A percentile compares a stretch with the other conserved stretches of the same genome.
Conservation (phyloP, 2,329 filamentous ascomycete genomes). For the Penicillium sp. region DNA sequence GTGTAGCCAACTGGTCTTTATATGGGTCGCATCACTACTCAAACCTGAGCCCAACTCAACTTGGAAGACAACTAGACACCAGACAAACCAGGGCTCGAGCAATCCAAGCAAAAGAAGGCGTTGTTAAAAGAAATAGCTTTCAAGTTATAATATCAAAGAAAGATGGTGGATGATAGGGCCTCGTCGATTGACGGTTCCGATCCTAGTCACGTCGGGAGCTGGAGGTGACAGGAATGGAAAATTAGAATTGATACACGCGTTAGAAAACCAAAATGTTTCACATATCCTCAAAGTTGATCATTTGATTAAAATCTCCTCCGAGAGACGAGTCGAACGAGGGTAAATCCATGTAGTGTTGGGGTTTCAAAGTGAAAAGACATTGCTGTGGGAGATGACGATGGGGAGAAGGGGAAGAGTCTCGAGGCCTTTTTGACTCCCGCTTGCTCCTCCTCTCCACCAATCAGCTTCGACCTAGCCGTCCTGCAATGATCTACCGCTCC, state of each 20-base stretch:
- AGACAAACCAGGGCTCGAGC: not conserved
- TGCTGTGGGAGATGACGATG: slow-evolving; percentile 30
- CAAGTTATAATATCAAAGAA: slow-evolving; percentile 6
- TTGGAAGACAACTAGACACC: not conserved
- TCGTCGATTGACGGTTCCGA: slow-evolving; percentile 6
- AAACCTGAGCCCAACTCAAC: not conserved
- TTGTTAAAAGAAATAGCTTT: slow-evolving; percentile 1
- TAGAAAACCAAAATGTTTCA: not conserved
- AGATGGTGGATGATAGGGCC: slow-evolving; percentile 12
- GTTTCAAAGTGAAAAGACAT: slow-evolving; percentile 8
- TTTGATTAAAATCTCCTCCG: slow-evolving; percentile 35
- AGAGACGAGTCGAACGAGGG: slow-evolving; percentile 60
- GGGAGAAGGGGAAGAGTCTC: slow-evolving; percentile 31
- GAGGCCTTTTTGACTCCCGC: slow-evolving; percentile 29
- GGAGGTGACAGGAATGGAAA: slow-evolving; percentile 3
- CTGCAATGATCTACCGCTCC: slow-evolving; percentile 36
- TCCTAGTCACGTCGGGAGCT: slow-evolving; percentile 1
- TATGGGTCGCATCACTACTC: not conserved
- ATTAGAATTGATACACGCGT: slow-evolving; percentile 19
- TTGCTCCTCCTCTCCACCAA: slow-evolving; percentile 40
- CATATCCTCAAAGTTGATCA: slow-evolving; percentile 5
- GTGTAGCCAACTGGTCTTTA: not conserved
- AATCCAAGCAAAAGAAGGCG: not conserved
- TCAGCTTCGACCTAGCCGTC: slow-evolving; percentile 31
- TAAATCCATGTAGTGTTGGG: slow-evolving; percentile 54